Evolutionary conservation across 2,329 filamentous ascomycete species (phyloP), one percentile per base, ranked within the genome.

Genomic region (Immersiporthe knoxdaviesiana): DNA sequence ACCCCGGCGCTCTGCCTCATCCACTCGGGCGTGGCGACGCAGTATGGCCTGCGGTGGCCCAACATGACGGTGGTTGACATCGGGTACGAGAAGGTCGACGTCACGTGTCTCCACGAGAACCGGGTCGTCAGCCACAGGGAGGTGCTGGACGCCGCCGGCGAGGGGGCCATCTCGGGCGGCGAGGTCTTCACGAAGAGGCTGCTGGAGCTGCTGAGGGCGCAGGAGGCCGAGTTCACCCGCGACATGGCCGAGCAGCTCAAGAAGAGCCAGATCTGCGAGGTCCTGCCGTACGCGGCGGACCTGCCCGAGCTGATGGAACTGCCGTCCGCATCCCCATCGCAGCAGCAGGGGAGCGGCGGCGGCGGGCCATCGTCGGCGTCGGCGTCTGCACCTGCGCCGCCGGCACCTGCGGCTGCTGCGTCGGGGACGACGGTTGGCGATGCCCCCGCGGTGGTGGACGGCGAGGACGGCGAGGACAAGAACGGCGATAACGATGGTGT

Each of bases 1-100:
- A 96, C 93, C 0, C 96, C 96, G 0, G 94, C 93, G 0, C 91
- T 99, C 65, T 94, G 92, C 74, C 86, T 98, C 72, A 91, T 99
- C 83, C 92, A 98, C 80, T 91, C 93, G 74, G 94, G 93, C 3
- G 82, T 97, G 61, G 94, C 96, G 35, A 92, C 93, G 0, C 91
- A 96, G 68, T 98, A 97, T 76, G 94, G 93, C 14, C 86, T 94
- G 39, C 88, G 88, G 78, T 86, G 85, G 83, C 86, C 90, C 41
- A 93, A 88, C 74, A 91, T 96, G 75, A 96, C 93, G 0, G 88
- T 99, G 27, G 86, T 99, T 32, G 96, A 99, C 78, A 91, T 99
- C 70, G 96, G 96, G 14, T 93, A 90, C 78, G 90, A 93, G 75
- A 98, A 98, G 82, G 93, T 95, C 32, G 94, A 99, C 75, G 88